phyloP scores from a whole-genome alignment of 163 green algal genomes.

The Scenedesmus sp. region DNA sequence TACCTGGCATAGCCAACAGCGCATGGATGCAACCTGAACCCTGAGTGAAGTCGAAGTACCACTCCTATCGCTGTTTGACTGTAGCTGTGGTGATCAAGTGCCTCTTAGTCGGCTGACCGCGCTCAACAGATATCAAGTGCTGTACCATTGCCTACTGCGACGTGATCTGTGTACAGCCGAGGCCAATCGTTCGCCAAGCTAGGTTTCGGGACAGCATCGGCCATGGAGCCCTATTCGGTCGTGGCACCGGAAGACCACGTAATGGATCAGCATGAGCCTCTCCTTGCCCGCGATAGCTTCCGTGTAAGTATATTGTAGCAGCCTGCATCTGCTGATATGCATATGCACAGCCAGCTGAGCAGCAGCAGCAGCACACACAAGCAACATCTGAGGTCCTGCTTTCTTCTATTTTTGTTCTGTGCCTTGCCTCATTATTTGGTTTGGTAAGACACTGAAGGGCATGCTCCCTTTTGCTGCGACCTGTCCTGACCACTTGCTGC shows the following conservation, averaged over 20 bases:
- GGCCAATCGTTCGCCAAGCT: background rate
- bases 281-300: slow-evolving; percentile 41
- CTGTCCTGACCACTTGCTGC: background rate
- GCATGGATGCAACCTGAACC: no score
- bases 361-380: background rate
- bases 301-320: background rate
- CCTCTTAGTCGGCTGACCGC: background rate
- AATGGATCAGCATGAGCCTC: background rate
- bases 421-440: no score
- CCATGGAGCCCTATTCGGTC: background rate
- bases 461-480: background rate
- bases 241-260: background rate
- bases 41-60: background rate
- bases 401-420: background rate
- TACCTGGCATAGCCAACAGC: background rate
- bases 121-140: background rate
- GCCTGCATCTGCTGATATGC: background rate
- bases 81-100: background rate
- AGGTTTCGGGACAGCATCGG: background rate
- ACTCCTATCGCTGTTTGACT: background rate
- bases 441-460: no score
- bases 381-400: background rate
- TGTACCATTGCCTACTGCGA: background rate
- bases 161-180: background rate
- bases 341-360: background rate